Evolutionary conservation across 805 yeast genomes (phyloP), one percentile per base, ranked within the genome.

Genomic region (Yarrowia sp.): DNA sequence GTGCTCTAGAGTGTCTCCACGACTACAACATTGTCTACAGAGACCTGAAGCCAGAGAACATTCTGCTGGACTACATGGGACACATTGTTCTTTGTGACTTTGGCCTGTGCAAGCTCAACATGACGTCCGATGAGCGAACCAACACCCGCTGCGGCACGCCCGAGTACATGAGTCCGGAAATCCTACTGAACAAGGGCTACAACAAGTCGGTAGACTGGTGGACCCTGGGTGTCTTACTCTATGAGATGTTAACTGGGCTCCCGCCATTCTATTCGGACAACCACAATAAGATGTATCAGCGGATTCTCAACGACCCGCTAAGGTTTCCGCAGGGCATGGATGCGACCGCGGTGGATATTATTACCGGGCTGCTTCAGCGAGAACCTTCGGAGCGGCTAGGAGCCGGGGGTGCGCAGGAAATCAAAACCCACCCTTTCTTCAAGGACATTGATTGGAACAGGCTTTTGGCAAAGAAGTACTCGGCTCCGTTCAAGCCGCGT

Each of bases 101-200:
- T 74, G 99, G 99, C 5, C 81, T 95, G 44, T 95, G 98, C 79
- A 95, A 95, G 77, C 83, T 95, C 71, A 91, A 95, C 79, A 95
- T 95, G 99, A 84, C 86, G 69, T 84, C 87, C 70, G 88, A 89
- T 67, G 97, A 92, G 71, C 89, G 89, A 75, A 82, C 85, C 22
- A 88, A 88, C 71, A 93, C 99, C 0, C 93, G 95, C 74, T 95
- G 99, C 77, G 99, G 99, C 47, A 95, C 99, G 0, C 98, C 98
- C 0, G 98, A 95, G 76, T 95, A 95, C 76, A 80, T 95, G 70
- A 98, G 99, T 0, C 99, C 99, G 0, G 99, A 95, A 76, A 80
- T 95, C 69, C 79, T 95, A 51, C 79, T 92, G 70, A 95, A 95
- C 60, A 92, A 90, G 74, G 98, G 98, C 1, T 95, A 95, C 76